Evolutionary conservation across 2,329 filamentous ascomycete genomes (phyloP).

Genomic region (Paraphoma sp.): DNA sequence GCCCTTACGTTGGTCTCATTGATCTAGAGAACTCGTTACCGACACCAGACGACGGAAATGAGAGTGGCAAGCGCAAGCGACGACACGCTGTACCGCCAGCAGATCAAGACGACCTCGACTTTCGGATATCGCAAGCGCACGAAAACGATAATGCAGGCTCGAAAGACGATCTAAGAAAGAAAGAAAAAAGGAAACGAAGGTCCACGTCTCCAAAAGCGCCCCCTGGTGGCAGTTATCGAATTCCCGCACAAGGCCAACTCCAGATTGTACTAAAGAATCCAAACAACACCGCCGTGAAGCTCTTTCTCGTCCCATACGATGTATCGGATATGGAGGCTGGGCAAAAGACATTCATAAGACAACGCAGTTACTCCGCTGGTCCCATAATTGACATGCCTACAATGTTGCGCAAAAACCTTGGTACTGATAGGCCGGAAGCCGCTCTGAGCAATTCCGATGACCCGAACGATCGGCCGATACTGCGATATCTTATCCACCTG

Average conservation of each 20-base stretch:
- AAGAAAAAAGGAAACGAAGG: conserved; percentile 66
- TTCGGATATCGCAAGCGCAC: conserved; percentile 25
- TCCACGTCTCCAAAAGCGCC: conserved; percentile 68
- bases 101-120: conserved; percentile 35
- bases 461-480: conserved; percentile 69
- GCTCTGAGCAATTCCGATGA: conserved; percentile 57
- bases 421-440: conserved; percentile 62
- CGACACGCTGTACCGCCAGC: conserved; percentile 34
- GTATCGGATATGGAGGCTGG: conserved; percentile 89
- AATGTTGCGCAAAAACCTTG: conserved; percentile 53
- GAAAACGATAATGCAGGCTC: conserved; percentile 12
- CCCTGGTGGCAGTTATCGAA: conserved; percentile 88
- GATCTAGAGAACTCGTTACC: conserved; percentile 84
- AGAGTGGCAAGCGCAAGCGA: conserved; percentile 51
- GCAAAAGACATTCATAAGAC: conserved; percentile 94
- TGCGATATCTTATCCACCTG: conserved; percentile 90
- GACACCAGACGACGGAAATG: conserved; percentile 53
- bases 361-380: conserved; percentile 89
- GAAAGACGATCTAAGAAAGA: conserved; percentile 50
- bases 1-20: conserved; percentile 92
- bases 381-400: conserved; percentile 78
- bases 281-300: conserved; percentile 96
- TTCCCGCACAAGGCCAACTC: conserved; percentile 90
- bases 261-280: conserved; percentile 98
- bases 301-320: conserved; percentile 94